These are phyloP conservation scores for Colletotrichum sp. DNA, from an alignment of 2,329 filamentous ascomycete genomes.

Conservation along the genomic window DNA sequence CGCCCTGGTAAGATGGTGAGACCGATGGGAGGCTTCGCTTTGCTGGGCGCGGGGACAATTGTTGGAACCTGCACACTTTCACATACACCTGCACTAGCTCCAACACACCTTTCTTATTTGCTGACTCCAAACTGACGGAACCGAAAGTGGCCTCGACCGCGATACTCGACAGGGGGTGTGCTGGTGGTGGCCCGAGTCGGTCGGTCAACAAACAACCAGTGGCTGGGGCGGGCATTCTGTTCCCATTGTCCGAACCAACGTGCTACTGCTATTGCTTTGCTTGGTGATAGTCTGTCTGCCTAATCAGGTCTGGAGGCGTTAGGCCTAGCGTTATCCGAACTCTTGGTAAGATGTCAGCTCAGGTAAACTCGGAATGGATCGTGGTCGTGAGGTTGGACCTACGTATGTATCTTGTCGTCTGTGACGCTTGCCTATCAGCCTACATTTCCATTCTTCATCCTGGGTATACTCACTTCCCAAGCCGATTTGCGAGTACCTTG, in stretches of 20 bases:
- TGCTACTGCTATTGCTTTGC: not conserved
- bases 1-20: slow-evolving; percentile 10
- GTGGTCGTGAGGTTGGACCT: not conserved
- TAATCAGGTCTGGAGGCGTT: not conserved
- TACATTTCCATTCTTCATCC: not conserved
- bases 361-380: not conserved
- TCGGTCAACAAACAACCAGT: not conserved
- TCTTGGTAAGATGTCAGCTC: not conserved
- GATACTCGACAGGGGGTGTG: not conserved
- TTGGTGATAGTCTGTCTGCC: not conserved
- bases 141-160: not conserved
- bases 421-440: not conserved
- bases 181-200: not conserved
- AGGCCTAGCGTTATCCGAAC: not conserved
- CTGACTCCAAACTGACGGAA: not conserved
- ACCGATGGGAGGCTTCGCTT: not conserved
- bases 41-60: not conserved
- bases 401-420: not conserved
- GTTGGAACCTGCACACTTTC: not conserved
- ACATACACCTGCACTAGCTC: not conserved
- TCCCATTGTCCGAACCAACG: not conserved
- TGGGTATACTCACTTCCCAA: not conserved
- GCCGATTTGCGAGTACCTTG: not conserved
- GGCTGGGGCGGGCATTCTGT: not conserved
- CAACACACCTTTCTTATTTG: not conserved